Conservation (phyloP, 148 eudicot genomes). For the Suaeda aralocaspica region DNA sequence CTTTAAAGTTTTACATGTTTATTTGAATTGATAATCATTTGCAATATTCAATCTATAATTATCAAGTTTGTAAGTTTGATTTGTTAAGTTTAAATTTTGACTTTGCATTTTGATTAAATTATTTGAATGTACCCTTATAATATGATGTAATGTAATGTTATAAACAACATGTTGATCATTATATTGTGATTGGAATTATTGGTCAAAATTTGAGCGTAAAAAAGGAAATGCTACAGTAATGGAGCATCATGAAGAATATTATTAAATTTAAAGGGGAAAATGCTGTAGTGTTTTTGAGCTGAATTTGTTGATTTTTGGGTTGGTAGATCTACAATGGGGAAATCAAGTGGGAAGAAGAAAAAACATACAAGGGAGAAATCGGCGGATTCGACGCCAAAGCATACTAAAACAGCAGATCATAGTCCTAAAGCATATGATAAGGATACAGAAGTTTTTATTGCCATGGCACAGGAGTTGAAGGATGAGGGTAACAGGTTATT, state of each 20-base stretch:
- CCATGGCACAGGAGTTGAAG: conserved; percentile 65
- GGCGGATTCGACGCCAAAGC: conserved; percentile 29
- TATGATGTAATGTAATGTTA: not conserved
- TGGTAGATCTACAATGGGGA: conserved; percentile 53
- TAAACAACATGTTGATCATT: not conserved
- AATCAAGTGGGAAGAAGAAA: conserved; percentile 55
- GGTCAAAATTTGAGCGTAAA: not conserved
- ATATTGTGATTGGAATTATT: not conserved
- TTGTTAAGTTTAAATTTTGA: not conserved
- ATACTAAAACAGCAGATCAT: conserved; percentile 29
- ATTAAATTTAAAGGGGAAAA: not conserved
- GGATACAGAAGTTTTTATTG: conserved; percentile 65
- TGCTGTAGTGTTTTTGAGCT: conserved; percentile 7
- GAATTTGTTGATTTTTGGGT: conserved; percentile 22
- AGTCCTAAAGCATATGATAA: conserved; percentile 52
- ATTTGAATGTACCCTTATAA: too few species aligned
- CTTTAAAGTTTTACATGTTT: too few species aligned
- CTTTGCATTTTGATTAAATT: not conserved
- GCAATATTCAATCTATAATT: not conserved
- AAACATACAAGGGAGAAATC: conserved; percentile 37
- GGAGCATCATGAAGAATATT: not conserved
- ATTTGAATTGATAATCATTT: too few species aligned
- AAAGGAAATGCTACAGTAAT: not conserved
- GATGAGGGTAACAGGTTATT: conserved; percentile 91
- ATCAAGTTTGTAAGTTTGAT: not conserved